phyloP scores from a whole-genome alignment of 352 stramenopile species.

The Plasmopara halstedii region DNA sequence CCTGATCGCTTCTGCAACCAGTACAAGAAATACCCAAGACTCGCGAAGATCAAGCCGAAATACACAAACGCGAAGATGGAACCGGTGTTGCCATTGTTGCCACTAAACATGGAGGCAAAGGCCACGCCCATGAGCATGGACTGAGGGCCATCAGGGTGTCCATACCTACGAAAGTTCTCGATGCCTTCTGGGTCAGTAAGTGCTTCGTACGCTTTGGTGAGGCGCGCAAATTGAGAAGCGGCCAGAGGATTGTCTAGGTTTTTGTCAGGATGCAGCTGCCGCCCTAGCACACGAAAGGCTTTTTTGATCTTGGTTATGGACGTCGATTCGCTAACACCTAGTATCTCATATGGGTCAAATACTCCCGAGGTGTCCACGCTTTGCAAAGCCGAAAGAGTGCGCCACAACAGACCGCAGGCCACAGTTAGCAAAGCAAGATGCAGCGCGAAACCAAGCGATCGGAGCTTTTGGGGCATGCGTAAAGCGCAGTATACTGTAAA shows the following conservation, averaged over 20 bases:
- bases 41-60: conserved; percentile 55
- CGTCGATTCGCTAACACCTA: conserved; percentile 51
- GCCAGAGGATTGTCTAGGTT: conserved; percentile 46
- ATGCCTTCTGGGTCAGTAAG: conserved; percentile 66
- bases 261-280: conserved; percentile 77
- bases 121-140: conserved; percentile 70
- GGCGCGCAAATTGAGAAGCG: conserved; percentile 45
- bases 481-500: conserved; percentile 48
- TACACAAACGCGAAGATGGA: conserved; percentile 67
- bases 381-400: conserved; percentile 52
- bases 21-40: conserved; percentile 54
- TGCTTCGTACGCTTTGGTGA: conserved; percentile 83
- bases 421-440: conserved; percentile 47
- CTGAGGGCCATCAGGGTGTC: conserved; percentile 71
- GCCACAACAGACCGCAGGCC: conserved; percentile 33
- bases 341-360: conserved; percentile 84
- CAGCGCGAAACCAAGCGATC: conserved; percentile 37
- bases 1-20: conserved; percentile 46
- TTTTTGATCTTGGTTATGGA: conserved; percentile 63
- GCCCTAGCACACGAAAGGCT: conserved; percentile 57
- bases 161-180: conserved; percentile 73
- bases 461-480: conserved; percentile 35
- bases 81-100: conserved; percentile 27
- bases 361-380: conserved; percentile 66
- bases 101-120: conserved; percentile 49